Conservation (phyloP, 2,329 filamentous ascomycete genomes). For the Neopestalotiopsis clavispora region DNA sequence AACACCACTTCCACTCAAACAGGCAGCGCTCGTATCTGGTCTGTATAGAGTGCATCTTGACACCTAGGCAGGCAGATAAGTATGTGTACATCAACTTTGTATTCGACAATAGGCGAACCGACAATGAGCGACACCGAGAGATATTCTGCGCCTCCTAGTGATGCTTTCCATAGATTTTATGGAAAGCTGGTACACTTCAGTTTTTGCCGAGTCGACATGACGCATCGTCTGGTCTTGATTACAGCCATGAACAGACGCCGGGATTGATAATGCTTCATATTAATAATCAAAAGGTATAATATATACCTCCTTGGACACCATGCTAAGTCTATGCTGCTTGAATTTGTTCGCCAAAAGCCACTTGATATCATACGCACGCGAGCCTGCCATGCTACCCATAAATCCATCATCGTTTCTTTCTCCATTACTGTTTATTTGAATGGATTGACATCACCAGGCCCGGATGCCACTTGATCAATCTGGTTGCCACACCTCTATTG, state of each 20-base stretch:
- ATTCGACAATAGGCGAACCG: too few species aligned
- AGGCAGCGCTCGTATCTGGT: not conserved
- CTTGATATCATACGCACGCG: not conserved
- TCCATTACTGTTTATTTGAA: not conserved
- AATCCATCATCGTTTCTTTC: not conserved
- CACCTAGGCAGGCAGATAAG: too few species aligned
- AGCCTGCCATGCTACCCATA: not conserved
- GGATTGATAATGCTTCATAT: not conserved
- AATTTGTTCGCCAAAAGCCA: not conserved
- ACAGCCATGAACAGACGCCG: not conserved
- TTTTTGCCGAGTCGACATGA: too few species aligned
- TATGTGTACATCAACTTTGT: too few species aligned
- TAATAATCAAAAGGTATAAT: not conserved
- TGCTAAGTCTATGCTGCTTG: conserved; percentile 1
- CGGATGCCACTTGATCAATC: not conserved
- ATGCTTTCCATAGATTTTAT: too few species aligned
- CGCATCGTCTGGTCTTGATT: not conserved
- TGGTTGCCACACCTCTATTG: not conserved
- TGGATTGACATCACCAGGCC: not conserved
- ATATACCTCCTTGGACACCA: not conserved
- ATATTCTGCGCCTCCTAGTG: too few species aligned
- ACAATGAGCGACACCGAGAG: too few species aligned
- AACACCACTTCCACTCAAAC: not conserved
- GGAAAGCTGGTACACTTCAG: too few species aligned
- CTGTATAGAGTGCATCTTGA: too few species aligned